These are phyloP conservation scores for Boletellus ananiceps DNA, from an alignment of 768 basidiomycete genomes.

Conservation along the genomic window DNA sequence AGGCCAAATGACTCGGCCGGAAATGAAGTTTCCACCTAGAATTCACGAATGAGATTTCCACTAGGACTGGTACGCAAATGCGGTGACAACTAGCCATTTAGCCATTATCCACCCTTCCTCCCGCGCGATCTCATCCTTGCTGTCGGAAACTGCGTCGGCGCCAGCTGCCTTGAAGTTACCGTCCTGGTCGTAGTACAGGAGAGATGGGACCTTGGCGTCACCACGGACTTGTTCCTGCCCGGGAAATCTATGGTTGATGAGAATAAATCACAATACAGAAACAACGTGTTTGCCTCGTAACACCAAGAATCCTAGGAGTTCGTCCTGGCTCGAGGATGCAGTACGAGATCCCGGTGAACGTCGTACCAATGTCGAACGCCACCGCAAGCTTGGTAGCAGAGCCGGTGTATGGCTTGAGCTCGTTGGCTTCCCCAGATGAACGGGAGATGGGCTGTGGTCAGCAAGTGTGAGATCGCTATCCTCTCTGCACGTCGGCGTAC, in stretches of 20 bases:
- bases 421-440: background rate
- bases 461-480: background rate
- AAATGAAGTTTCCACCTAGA: constrained; percentile 27
- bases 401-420: constrained; percentile 7
- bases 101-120: constrained; percentile 20
- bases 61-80: no score
- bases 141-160: constrained; percentile 34
- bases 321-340: constrained; percentile 11
- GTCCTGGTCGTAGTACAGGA: constrained; percentile 40
- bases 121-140: constrained; percentile 31
- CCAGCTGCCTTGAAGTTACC: constrained; percentile 37
- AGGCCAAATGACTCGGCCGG: constrained; percentile 9
- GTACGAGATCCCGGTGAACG: constrained; percentile 42
- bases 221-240: constrained; percentile 35
- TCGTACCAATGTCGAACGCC: constrained; percentile 47
- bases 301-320: constrained; percentile 9
- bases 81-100: constrained; percentile 15
- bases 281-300: constrained; percentile 1
- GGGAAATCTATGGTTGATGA: constrained; percentile 32
- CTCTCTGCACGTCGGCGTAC: background rate
- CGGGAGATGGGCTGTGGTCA: background rate
- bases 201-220: constrained; percentile 41
- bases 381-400: constrained; percentile 34
- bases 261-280: background rate
- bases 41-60: background rate